phyloP scores from a whole-genome alignment of 1,284 basidiomycete species.

The Pisolithus thermaeus region DNA sequence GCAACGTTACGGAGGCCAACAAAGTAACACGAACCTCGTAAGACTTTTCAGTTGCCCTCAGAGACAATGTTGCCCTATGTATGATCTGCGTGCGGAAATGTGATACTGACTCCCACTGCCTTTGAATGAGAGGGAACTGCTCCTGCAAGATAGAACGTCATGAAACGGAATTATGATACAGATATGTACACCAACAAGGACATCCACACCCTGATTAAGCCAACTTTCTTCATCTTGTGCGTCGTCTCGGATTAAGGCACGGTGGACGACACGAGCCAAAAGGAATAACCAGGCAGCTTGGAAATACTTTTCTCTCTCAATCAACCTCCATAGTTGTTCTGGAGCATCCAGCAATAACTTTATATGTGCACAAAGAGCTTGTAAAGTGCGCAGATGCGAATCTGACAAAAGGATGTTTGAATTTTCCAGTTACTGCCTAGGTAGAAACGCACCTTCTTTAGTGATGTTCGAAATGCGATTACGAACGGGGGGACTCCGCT shows the following conservation, averaged over 20 bases:
- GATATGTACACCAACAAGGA: constrained; percentile 40
- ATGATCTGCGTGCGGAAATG: constrained; percentile 83
- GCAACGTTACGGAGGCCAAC: constrained; percentile 5
- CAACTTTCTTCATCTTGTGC: constrained; percentile 58
- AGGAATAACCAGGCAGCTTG: constrained; percentile 84
- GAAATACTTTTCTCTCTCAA: constrained; percentile 73
- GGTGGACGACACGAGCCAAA: constrained; percentile 76
- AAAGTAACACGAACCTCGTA: constrained; percentile 37
- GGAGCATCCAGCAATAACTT: constrained; percentile 85
- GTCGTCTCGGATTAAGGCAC: constrained; percentile 53
- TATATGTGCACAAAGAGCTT: constrained; percentile 79
- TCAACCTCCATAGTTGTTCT: constrained; percentile 81
- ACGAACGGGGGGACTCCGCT: constrained; percentile 38
- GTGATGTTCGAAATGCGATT: constrained; percentile 36
- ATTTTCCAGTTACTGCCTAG: background rate
- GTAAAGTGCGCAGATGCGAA: constrained; percentile 59
- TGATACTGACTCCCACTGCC: constrained; percentile 84
- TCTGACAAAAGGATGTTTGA: constrained; percentile 36
- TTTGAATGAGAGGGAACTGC: constrained; percentile 78
- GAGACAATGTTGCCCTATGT: constrained; percentile 70
- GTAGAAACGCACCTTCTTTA: constrained; percentile 40
- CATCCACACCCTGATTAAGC: constrained; percentile 56
- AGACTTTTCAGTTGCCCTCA: constrained; percentile 52
- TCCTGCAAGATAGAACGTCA: constrained; percentile 38
- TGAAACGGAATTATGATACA: constrained; percentile 1